Evolutionary conservation across 345 rosid species (phyloP).

Genomic region (Murraya paniculata): DNA sequence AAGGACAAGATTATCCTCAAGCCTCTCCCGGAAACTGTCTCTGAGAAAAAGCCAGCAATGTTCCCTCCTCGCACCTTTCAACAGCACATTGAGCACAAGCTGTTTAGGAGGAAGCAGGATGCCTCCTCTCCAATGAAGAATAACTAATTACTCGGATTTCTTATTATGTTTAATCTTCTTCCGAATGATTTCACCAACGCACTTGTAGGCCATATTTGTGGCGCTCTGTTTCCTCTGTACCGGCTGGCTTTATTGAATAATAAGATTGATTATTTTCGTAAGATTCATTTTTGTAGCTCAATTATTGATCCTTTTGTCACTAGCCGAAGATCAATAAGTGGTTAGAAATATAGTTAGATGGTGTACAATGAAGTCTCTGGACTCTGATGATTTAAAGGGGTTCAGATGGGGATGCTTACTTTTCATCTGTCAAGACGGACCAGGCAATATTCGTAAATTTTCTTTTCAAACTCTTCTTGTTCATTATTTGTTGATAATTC

Average conservation of each 20-base stretch:
- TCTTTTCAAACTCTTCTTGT: too few species aligned
- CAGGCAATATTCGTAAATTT: too few species aligned
- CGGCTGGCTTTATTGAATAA: constrained; percentile 11
- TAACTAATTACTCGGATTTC: not conserved
- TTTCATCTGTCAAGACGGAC: too few species aligned
- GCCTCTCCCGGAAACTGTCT: constrained; percentile 70
- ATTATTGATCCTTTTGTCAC: not conserved
- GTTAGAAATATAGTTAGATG: not conserved
- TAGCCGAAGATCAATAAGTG: not conserved
- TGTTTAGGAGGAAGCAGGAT: constrained; percentile 64
- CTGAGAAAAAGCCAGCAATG: constrained; percentile 61
- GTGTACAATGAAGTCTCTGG: not conserved
- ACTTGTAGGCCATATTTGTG: not conserved
- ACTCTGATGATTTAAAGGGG: not conserved
- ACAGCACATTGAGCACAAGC: constrained; percentile 80
- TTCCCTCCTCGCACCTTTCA: constrained; percentile 91
- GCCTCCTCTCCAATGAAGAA: constrained; percentile 8
- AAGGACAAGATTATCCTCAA: constrained; percentile 87
- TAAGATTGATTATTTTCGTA: too few species aligned
- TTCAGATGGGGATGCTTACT: not conserved
- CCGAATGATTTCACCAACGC: too few species aligned
- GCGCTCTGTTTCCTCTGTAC: not conserved
- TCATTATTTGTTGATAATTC: too few species aligned
- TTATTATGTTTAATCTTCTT: too few species aligned
- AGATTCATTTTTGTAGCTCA: not conserved